Evolutionary conservation across 2,329 filamentous ascomycete genomes (phyloP).

Genomic region (Madurella fahalii): DNA sequence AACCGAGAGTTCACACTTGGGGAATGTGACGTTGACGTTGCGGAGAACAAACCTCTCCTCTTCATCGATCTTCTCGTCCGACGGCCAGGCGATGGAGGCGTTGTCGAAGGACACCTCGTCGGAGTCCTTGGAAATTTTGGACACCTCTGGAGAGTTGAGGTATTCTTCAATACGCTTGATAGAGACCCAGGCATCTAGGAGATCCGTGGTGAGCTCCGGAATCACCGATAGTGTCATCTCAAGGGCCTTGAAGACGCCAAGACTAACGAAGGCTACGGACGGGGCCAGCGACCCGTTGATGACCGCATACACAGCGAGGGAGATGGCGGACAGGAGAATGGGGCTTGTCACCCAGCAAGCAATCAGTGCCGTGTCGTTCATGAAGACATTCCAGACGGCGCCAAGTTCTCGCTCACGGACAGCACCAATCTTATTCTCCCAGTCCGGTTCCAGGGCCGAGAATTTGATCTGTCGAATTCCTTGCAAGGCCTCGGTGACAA

Average conservation of each 20-base stretch:
- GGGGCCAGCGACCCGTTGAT: constrained; percentile 61
- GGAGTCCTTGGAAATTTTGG: constrained; percentile 49
- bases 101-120: constrained; percentile 61
- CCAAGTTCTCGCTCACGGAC: constrained; percentile 63
- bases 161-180: constrained; percentile 68
- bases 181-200: constrained; percentile 70
- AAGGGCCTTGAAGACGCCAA: constrained; percentile 69
- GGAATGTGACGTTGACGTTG: constrained; percentile 63
- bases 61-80: constrained; percentile 55
- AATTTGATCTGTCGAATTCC: constrained; percentile 86
- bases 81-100: constrained; percentile 70
- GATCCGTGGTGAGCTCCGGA: constrained; percentile 67
- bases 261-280: constrained; percentile 74
- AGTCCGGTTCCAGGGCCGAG: constrained; percentile 68
- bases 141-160: constrained; percentile 62
- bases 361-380: constrained; percentile 58
- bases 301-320: constrained; percentile 64
- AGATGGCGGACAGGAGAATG: constrained; percentile 67
- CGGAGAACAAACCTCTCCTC: constrained; percentile 61
- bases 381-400: constrained; percentile 63
- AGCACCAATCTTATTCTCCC: constrained; percentile 65
- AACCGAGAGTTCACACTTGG: constrained; percentile 64
- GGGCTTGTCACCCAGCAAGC: constrained; percentile 71
- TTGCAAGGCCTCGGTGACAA: constrained; percentile 71
- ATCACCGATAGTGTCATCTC: constrained; percentile 67